Evolutionary conservation across 192 early-diverging fungal genomes (phyloP).

Genomic region (Dissophora globulifera): DNA sequence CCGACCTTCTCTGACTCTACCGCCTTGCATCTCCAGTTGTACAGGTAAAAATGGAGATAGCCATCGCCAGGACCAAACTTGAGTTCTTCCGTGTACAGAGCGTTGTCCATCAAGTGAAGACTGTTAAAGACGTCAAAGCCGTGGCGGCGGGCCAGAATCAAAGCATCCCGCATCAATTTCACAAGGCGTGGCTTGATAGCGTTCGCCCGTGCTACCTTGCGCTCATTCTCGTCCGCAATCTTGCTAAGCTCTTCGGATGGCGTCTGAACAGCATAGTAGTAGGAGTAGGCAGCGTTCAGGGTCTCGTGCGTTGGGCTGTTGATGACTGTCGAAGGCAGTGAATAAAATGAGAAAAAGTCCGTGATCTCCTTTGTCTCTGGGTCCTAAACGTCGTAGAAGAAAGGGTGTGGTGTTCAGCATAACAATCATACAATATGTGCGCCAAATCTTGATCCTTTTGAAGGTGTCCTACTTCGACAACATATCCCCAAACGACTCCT

Average conservation of each 20-base stretch:
- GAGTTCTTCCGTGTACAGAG: constrained; percentile 78
- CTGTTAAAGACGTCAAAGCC: constrained; percentile 97
- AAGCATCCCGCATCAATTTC: constrained; percentile 79
- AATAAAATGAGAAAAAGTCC: constrained; percentile 96
- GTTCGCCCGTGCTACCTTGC: constrained; percentile 53
- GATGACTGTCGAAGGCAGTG: constrained; percentile 91
- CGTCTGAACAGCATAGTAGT: constrained; percentile 85
- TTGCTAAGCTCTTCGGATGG: constrained; percentile 28
- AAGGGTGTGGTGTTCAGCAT: background rate
- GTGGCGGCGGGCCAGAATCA: constrained; percentile 76
- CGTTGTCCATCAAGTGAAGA: constrained; percentile 93
- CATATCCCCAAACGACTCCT: constrained; percentile 92
- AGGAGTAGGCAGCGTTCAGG: constrained; percentile 93
- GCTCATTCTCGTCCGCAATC: constrained; percentile 49
- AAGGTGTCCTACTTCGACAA: constrained; percentile 74
- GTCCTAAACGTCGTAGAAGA: constrained; percentile 43
- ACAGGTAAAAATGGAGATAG: constrained; percentile 94
- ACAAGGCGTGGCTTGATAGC: constrained; percentile 65
- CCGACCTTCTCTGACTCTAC: constrained; percentile 79
- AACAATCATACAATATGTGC: background rate
- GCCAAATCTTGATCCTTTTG: background rate
- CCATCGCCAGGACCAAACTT: constrained; percentile 96
- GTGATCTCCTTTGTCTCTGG: constrained; percentile 73
- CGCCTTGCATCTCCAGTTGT: constrained; percentile 89
- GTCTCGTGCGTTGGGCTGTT: constrained; percentile 74